Base-by-base conservation (phyloP, 139 green algal genomes). In the Picochlorum sp. region DNA sequence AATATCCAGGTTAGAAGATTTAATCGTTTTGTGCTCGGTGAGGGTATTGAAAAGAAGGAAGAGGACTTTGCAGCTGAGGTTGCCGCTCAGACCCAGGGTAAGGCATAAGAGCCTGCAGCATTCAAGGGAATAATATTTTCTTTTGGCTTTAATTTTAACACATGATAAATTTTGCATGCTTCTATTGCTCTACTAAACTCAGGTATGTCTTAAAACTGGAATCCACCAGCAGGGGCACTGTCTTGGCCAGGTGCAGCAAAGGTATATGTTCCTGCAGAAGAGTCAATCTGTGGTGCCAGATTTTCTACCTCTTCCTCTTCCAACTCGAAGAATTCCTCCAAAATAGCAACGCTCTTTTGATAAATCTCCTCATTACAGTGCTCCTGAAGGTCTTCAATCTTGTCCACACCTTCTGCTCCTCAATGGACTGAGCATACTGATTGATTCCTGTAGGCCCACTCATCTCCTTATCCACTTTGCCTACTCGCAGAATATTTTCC, bases 401-500 rank as follows among this genome's bases (percentile, higher is more conserved):
- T 97, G 76, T 99, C 94, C 72, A 98, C 79, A 52, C 94, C 94
- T 21, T 96, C 92, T 6, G 87, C 88, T 69, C 92, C 67, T 98
- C 94, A 52, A 99, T 84, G 41, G 90, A 69, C 61, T 86, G 66
- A 4, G 86, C 85, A 69, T 86, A 98, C 8, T 86, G 79, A 73
- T 99, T 99, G 38, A 61, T 51, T 15, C 56, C 71, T 6, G 37
- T 38, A 21, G 64, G 56, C 37, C 85, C 77, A 20, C 51, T 52
- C 45, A 90, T 59, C 72, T 86, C 83, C 74, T 83, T 83, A 49
- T 91, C 83, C 11, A 68, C 60, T 66, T 94, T 85, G 34, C 79
- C 79, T 57, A 96, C 90, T 83, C 97, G 97, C 20, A 99, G 83
- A 66, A 99, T 99, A 82, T 99, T 99, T 81, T 99, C 94, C 57